Evolutionary conservation across 2,329 filamentous ascomycete genomes (phyloP).

Genomic region (Lasiodiplodia gonubiensis): DNA sequence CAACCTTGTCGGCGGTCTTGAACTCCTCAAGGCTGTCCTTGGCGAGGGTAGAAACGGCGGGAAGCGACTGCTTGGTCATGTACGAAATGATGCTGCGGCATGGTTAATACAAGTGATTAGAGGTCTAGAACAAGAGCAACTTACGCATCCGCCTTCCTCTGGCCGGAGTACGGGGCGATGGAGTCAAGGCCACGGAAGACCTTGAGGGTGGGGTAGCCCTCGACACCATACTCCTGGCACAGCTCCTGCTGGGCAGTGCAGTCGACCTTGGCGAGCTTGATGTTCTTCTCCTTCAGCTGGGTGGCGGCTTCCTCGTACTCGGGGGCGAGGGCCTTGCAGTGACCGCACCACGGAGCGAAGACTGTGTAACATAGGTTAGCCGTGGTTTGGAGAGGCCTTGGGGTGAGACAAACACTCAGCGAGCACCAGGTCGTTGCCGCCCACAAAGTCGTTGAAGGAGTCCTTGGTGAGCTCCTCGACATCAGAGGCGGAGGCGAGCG

Average conservation of each 20-base stretch:
- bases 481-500: constrained; percentile 73
- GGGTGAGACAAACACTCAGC: constrained; percentile 77
- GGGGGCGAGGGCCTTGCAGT: constrained; percentile 97
- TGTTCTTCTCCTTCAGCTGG: constrained; percentile 84
- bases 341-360: constrained; percentile 95
- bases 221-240: constrained; percentile 86
- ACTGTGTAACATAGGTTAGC: constrained; percentile 59
- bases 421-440: constrained; percentile 84
- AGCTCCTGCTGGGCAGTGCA: constrained; percentile 94
- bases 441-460: constrained; percentile 85
- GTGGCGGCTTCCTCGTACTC: constrained; percentile 90
- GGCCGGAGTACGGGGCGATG: constrained; percentile 81
- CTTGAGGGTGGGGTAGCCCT: constrained; percentile 98
- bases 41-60: constrained; percentile 82
- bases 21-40: constrained; percentile 89
- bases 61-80: constrained; percentile 98
- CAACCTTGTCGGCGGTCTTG: constrained; percentile 97
- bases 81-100: constrained; percentile 69
- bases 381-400: constrained; percentile 38
- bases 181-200: constrained; percentile 92
- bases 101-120: constrained; percentile 1
- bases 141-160: constrained; percentile 80
- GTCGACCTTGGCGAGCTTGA: constrained; percentile 85
- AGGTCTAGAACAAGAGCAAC: constrained; percentile 34
- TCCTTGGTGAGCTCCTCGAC: constrained; percentile 85